These are phyloP conservation scores for Vitellaria paradoxa DNA, from an alignment of 179 eudicot species.

Conservation along the genomic window DNA sequence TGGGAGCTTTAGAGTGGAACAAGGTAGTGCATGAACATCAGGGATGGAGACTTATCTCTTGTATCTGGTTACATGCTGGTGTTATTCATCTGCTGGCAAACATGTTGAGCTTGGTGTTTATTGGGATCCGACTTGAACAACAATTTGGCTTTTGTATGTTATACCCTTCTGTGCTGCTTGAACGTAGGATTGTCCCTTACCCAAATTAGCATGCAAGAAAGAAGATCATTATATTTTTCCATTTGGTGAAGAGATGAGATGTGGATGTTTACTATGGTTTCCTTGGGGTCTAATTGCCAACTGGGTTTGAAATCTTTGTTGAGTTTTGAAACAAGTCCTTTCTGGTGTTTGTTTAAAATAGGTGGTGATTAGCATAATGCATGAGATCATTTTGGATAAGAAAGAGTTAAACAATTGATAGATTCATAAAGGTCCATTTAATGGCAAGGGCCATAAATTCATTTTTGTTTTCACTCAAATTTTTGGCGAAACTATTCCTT, in stretches of 20 bases:
- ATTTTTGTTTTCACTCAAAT: neutral
- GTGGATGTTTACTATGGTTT: neutral
- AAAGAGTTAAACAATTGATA: neutral
- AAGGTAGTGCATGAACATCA: slow-evolving; percentile 65
- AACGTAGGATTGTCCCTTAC: neutral
- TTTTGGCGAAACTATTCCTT: neutral
- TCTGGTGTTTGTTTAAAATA: neutral
- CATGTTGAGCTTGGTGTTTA: slow-evolving; percentile 84
- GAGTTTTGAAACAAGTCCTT: neutral
- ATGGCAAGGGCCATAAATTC: neutral
- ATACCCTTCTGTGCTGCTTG: neutral
- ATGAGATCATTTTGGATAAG: neutral
- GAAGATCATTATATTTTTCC: neutral
- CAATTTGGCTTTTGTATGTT: slow-evolving; percentile 88
- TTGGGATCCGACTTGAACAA: slow-evolving; percentile 92
- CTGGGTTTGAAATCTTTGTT: neutral
- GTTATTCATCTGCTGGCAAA: slow-evolving; percentile 80
- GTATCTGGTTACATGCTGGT: slow-evolving; percentile 96
- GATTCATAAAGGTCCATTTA: too few relatives aligned
- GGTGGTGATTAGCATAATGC: neutral
- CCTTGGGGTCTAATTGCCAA: neutral
- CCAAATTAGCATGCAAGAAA: neutral
- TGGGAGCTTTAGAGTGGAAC: slow-evolving; percentile 80
- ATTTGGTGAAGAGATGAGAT: neutral
- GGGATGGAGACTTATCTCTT: slow-evolving; percentile 84